Base-by-base conservation (phyloP, 495 filamentous ascomycete species). In the Penicillium alfredii region DNA sequence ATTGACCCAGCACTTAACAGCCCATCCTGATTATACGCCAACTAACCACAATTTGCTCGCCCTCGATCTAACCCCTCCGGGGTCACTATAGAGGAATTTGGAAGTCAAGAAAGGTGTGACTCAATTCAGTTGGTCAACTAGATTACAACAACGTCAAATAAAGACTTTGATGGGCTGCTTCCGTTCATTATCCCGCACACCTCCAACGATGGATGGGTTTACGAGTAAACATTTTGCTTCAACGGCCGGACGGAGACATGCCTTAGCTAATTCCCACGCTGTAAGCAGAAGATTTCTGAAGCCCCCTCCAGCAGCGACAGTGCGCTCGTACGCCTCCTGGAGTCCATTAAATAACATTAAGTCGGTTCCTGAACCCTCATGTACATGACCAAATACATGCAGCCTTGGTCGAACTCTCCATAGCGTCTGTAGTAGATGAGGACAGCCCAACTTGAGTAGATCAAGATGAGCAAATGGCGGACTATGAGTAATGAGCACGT, bases 361-460 rank as follows among this genome's bases (percentile, higher is more conserved):
- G 0, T 55, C 47, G 4, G 33, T 45, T 3, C 80, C 80, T 37
- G 72, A 58, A n/a, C 73, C 77, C 40, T 66, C 77, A 57, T 90
- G 86, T 4, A 86, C 61, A 57, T 90, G 85, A 3, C 85, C 85
- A 58, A 86, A 88, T 28, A 88, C 67, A 60, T 88, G 85, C 22
- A 89, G 57, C 16, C 61, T 63, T 12, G 85, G 82, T 45, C 69
- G 72, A 28, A 83, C 73, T 6, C 70, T 63, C 80, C 82, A 84
- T 13, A 85, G 47, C 15, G 81, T 78, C 11, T 62, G 54, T 4
- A 84, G 64, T 6, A 90, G 67, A 25, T 68, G 61, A 38, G 72
- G 61, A 46, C 81, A 86, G 9, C 85, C 86, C 21, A 78, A 53
- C 1, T 54, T 63, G 2, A 47, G 40, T 6, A 73, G 49, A 53